Evolutionary conservation across 2,329 filamentous ascomycete species (phyloP).

Genomic region (Aspergillus proliferans): DNA sequence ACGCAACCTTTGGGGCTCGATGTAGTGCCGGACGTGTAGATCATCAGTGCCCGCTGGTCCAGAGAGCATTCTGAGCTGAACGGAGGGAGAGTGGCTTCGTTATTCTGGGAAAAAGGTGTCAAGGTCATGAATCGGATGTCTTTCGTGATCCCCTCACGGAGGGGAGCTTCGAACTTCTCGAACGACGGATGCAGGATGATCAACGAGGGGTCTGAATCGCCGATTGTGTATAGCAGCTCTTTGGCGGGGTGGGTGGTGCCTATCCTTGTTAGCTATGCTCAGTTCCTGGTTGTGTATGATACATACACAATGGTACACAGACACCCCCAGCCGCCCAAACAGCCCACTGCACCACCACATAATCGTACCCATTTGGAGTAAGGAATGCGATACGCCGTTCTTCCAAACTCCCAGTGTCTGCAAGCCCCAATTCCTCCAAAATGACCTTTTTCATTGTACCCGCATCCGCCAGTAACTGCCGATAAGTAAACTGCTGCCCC

Average conservation of each 20-base stretch:
- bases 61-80: slow-evolving; percentile 25
- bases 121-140: slow-evolving; percentile 28
- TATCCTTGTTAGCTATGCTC: slow-evolving; percentile 7
- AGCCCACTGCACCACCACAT: slow-evolving; percentile 39
- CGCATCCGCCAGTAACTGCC: slow-evolving; percentile 35
- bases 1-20: slow-evolving; percentile 40
- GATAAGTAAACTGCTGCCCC: slow-evolving; percentile 34
- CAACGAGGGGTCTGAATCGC: slow-evolving; percentile 38
- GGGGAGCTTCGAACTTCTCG: slow-evolving; percentile 24
- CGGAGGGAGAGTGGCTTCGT: slow-evolving; percentile 20
- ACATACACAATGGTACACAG: slow-evolving; percentile 38
- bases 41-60: slow-evolving; percentile 34
- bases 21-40: slow-evolving; percentile 39
- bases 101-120: slow-evolving; percentile 15
- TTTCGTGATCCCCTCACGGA: slow-evolving; percentile 24
- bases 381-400: slow-evolving; percentile 37
- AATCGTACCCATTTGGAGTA: slow-evolving; percentile 37
- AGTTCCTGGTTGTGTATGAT: background rate
- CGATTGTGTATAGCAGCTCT: slow-evolving; percentile 38
- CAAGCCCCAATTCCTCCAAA: slow-evolving; percentile 24
- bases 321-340: slow-evolving; percentile 41
- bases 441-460: slow-evolving; percentile 31
- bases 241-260: slow-evolving; percentile 38
- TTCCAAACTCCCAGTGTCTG: slow-evolving; percentile 23
- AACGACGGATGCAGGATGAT: slow-evolving; percentile 37